Evolutionary conservation across 208 protist species (phyloP), one percentile per base, ranked within the genome.

Genomic region (Trypanosoma rangeli): DNA sequence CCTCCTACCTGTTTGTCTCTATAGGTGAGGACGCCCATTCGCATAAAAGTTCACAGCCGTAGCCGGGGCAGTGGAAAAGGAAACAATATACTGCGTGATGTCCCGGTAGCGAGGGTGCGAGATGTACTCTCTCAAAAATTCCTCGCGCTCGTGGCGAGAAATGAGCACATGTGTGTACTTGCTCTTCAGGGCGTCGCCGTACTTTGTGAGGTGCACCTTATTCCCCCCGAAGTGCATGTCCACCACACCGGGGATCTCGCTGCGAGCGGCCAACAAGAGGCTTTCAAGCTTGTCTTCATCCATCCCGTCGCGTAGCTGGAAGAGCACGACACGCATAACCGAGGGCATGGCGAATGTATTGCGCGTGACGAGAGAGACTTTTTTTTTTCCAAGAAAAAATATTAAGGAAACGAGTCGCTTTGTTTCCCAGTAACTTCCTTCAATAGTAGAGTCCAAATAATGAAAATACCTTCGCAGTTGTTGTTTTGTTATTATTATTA

Each of bases 201-300:
- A 18, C 15, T 46, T 46, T 46, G 49, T 53, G 4, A 1, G 5
- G 3, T 20, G n/a, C 49, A 53, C 2, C 49, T n/a, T 53, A 3
- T 53, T 53, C 49, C 1, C 57, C 22, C 85, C 85, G 50, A 90
- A 87, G 55, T 87, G 80, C n/a, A 90, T 49, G 59, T 90, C 85
- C 48, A 90, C 80, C 31, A 90, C 67, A 0, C 82, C 85, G 0
- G 85, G 78, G 28, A 87, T 68, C 50, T 62, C 44, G 1, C 49
- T 39, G 15, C 81, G 79, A 3, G 74, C 73, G 16, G 37, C 54
- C 48, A 50, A 49, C 24, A 90, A 69, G 26, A 85, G 74, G 24
- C 69, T 12, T 7, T 39, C 22, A 24, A 87, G 44, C 50, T 81
- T 71, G 26, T 56, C 62, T 24, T 69, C 44, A 28, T 90, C 77